Evolutionary conservation across 2,329 filamentous ascomycete species (phyloP), one percentile per base, ranked within the genome.

Genomic region (Helotiales sp.): DNA sequence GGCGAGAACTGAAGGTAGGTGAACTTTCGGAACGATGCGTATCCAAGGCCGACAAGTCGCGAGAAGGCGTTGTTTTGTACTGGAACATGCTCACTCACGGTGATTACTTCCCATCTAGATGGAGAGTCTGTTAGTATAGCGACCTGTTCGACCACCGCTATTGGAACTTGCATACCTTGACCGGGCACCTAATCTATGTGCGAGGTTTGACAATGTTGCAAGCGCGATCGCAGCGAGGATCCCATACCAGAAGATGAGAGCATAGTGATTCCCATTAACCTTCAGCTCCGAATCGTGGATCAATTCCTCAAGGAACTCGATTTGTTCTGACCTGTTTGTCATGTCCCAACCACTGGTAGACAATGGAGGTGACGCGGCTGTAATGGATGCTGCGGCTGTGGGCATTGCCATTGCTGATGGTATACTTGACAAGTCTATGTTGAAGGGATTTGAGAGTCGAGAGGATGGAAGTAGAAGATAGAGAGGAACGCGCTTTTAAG

Each of bases 281-380:
- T 54, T 40, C 2, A 54, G 22, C 15, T 48, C 52, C 8, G 42
- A 36, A 29, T 54, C 52, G 19, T 54, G 29, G 29, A 54, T 40
- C 7, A 54, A 13, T 29, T 46, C 10, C 13, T 1, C 42, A 7
- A 54, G 30, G 27, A 54, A 54, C 3, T 48, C 22, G 7, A 17
- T 29, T 33, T 36, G 30, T 3, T 40, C 31, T 5, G 22, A 15
- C 3, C 12, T 10, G 12, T 49, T 40, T 19, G 31, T 31, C 52
- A 55, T 30, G 33, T 55, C 31, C 8, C 49, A 22, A 15, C 52
- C 52, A 4, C 10, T 33, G 1, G 52, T 55, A 2, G 52, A 49
- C 5, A 49, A 12, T 15, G 44, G 13, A n/a, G 3, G n/a, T 13
- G 52, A 2, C 6, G 33, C 48, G 19, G 38, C 24, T n/a, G 36